Evolutionary conservation across 2,329 filamentous ascomycete genomes (phyloP), one percentile per base, ranked within the genome.

Genomic region (Phaeosphaeriaceae sp.): DNA sequence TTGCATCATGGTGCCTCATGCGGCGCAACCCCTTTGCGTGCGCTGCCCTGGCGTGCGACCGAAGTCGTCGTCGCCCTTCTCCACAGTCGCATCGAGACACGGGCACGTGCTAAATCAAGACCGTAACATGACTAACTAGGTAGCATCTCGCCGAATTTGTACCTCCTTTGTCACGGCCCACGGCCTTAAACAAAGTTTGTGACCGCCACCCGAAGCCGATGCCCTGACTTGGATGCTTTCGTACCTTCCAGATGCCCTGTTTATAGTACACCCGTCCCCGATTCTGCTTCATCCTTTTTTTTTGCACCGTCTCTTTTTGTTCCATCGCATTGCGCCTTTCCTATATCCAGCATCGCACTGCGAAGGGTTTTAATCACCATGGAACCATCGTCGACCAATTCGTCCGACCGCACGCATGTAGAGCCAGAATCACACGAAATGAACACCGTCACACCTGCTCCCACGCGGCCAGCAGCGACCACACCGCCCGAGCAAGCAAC

Each of bases 361-460:
- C 31, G 31, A 36, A 36, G 31, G 9, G 3, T 11, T 11, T 11
- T 11, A 24, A 31, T 41, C 48, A 46, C 53, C 56, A 69, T 69
- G 67, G 62, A 64, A 48, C 59, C 58, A 42, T 62, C 60, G 7
- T 62, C 61, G 5, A 61, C 62, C 42, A 57, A 60, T 22, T 59
- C 61, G 6, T 57, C 59, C 19, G 55, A 61, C n/a, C 54, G 36
- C 41, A 66, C 59, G 2, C 51, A 56, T 36, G 42, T 56, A 27
- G 61, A 66, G 25, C 6, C 7, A 7, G 31, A 36, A 36, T 41
- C 57, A 19, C 61, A 62, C 49, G 58, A 66, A 51, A 41, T 57
- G 42, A 48, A 62, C 20, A 27, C 48, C 11, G 24, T 57, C 4
- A 25, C 45, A 15, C 57, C 55, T 24, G 48, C 56, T 36, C 31